Conservation (phyloP, 2,329 filamentous ascomycete genomes). For the Aspergillus tamarii region DNA sequence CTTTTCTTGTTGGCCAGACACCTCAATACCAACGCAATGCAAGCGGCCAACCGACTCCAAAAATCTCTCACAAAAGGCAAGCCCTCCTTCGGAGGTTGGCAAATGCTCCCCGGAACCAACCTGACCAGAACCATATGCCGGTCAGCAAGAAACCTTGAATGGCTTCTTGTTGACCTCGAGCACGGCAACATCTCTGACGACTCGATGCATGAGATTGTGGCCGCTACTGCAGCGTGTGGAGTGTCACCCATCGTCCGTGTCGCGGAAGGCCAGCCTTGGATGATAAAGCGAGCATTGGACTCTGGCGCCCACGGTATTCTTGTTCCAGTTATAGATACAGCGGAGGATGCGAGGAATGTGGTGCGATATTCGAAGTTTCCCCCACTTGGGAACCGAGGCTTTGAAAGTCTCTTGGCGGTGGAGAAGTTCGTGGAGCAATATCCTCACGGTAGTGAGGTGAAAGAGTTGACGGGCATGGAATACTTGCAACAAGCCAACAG, state of each 20-base stretch:
- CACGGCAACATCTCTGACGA: slow-evolving; percentile 27
- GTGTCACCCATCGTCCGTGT: slow-evolving; percentile 30
- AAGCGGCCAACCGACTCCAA: neutral
- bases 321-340: slow-evolving; percentile 38
- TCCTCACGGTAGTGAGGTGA: neutral
- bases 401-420: neutral
- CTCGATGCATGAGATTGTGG: slow-evolving; percentile 25
- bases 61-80: neutral
- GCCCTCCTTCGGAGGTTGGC: slow-evolving; percentile 11
- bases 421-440: slow-evolving; percentile 3
- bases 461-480: slow-evolving; percentile 27
- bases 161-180: slow-evolving; percentile 27
- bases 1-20: too few relatives aligned
- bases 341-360: slow-evolving; percentile 11
- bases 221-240: slow-evolving; percentile 37
- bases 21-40: neutral
- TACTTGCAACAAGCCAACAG: slow-evolving; percentile 58
- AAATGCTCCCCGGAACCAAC: slow-evolving; percentile 18
- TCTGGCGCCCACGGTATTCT: slow-evolving; percentile 32
- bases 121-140: slow-evolving; percentile 14
- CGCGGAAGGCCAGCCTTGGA: slow-evolving; percentile 20
- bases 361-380: slow-evolving; percentile 23
- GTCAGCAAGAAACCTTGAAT: slow-evolving; percentile 10
- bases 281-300: slow-evolving; percentile 33
- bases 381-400: neutral